Evolutionary conservation across 1,284 basidiomycete genomes (phyloP), one percentile per base, ranked within the genome.

Genomic region (Stygiomarasmius scandens): DNA sequence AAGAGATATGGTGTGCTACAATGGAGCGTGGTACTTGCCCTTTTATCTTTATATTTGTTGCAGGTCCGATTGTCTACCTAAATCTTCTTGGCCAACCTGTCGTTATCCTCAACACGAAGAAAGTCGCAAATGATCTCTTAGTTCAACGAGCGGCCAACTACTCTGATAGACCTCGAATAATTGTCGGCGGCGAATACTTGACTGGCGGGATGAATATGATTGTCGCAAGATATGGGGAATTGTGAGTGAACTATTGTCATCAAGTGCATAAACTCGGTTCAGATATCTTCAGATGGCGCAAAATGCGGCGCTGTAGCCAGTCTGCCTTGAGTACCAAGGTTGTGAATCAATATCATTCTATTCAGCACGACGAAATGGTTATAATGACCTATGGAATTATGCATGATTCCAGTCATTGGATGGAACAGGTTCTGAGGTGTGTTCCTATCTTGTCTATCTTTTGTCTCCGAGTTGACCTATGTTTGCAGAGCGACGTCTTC

Each of bases 401-500:
- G 16, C 25, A 29, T 22, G 32, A 14, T 27, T 32, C 48, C 10
- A 25, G 29, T 14, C 19, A 14, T 2, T 49, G 48, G 48, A 32
- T 2, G 6, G 25, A 32, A 16, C 25, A 29, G 4, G 29, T 49
- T 32, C 4, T 46, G 22, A 50, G 55, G 55, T 56, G 19, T 25
- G 20, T 43, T 27, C 14, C 25, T 11, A 19, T 24, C 23, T 2
- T 22, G 24, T 27, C 38, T 12, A 4, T 41, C n/a, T 19, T 16
- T 5, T 12, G 11, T 38, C 34, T 36, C 2, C 8, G 34, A 8
- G 11, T 12, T 41, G 23, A 3, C 34, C 12, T 12, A 32, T 32
- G 29, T 32, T 12, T 32, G 10, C 50, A 66, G 64, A 20, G 52
- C 58, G 23, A 44, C 63, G 6, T 63, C 63, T 11, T 69, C 66